Percentiles rank a stretch among this genome's conserved stretches.
phyloP scores from a whole-genome alignment of 345 rosid genomes.

The Ceriops decandra region DNA sequence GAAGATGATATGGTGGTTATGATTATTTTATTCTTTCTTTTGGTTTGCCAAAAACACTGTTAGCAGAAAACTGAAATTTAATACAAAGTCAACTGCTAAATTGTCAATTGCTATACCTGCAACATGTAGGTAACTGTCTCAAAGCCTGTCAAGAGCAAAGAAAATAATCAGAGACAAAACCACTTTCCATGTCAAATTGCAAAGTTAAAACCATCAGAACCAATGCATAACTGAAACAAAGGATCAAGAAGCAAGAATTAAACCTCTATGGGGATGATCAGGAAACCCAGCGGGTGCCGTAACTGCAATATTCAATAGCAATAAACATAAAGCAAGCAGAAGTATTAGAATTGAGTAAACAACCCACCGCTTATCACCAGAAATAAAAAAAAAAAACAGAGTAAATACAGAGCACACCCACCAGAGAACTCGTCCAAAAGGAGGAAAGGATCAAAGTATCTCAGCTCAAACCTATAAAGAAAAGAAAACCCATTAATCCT shows the following conservation, averaged over 20 bases:
- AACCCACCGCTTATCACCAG: background rate
- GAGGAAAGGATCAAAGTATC: constrained; percentile 86
- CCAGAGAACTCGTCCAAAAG: constrained; percentile 85
- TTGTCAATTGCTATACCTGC: constrained; percentile 50
- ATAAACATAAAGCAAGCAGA: background rate
- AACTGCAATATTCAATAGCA: constrained; percentile 39
- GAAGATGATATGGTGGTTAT: background rate
- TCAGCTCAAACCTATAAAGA: constrained; percentile 65
- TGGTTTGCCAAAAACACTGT: background rate
- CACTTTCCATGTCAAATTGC: background rate
- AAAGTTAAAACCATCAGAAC: background rate
- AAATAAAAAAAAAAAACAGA: background rate
- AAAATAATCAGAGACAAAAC: constrained; percentile 5
- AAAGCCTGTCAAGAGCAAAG: constrained; percentile 50
- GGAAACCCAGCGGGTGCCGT: constrained; percentile 89
- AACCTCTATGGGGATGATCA: constrained; percentile 97
- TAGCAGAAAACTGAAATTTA: background rate
- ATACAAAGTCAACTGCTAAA: background rate
- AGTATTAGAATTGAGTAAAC: background rate
- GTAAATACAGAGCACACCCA: constrained; percentile 29
- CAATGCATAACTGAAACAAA: background rate
- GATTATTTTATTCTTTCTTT: background rate
- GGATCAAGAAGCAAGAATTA: constrained; percentile 9
- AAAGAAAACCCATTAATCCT: constrained; percentile 12
- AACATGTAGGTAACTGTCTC: constrained; percentile 95